Evolutionary conservation across 2,329 filamentous ascomycete species (phyloP).

Genomic region (Sarocladiaceae sp.): DNA sequence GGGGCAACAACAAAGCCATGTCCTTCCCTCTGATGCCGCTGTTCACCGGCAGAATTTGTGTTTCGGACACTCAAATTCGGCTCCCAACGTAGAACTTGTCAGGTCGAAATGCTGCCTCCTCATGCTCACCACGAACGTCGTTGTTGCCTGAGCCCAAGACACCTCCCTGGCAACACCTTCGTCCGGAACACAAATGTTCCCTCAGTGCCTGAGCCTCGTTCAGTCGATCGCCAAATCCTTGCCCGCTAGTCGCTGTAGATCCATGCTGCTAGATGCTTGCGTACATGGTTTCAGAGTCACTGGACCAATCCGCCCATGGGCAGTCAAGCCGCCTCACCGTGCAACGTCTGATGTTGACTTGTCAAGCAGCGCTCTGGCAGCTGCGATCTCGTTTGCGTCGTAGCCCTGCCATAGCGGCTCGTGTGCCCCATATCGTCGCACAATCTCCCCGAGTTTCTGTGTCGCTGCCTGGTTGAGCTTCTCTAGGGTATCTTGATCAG

Average conservation of each 20-base stretch:
- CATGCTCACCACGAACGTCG: neutral
- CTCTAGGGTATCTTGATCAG: conserved; percentile 52
- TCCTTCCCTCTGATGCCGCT: too few species aligned
- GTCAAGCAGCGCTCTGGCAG: conserved; percentile 61
- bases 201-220: neutral
- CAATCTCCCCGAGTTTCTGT: conserved; percentile 68
- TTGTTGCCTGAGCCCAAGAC: neutral
- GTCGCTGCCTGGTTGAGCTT: conserved; percentile 68
- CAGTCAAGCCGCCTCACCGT: conserved; percentile 26
- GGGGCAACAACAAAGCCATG: too few species aligned
- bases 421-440: conserved; percentile 53
- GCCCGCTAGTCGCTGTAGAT: conserved; percentile 1
- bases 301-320: conserved; percentile 10
- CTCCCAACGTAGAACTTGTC: too few species aligned
- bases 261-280: conserved; percentile 2
- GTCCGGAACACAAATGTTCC: conserved; percentile 1
- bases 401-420: conserved; percentile 69
- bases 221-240: conserved; percentile 1
- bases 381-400: conserved; percentile 62
- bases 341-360: conserved; percentile 31
- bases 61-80: too few species aligned
- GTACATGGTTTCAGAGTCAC: conserved; percentile 9
- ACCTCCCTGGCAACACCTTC: neutral
- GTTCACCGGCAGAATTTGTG: too few species aligned
- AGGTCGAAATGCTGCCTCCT: too few species aligned